These are phyloP conservation scores for Suillus subalutaceus DNA, from an alignment of 768 basidiomycete genomes.

Conservation along the genomic window DNA sequence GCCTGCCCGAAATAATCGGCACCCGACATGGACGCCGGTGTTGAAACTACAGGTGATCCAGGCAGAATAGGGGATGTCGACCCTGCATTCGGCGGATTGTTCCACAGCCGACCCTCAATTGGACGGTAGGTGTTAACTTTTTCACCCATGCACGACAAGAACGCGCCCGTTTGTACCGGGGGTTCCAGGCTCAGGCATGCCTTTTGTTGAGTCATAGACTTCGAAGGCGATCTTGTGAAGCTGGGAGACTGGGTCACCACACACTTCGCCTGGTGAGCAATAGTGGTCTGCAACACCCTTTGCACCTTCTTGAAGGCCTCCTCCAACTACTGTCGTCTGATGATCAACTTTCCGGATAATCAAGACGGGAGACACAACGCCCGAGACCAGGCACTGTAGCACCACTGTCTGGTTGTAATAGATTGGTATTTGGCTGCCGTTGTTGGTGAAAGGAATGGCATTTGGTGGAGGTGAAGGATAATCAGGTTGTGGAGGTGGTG, in stretches of 20 bases:
- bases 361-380: conserved; percentile 89
- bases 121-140: conserved; percentile 91
- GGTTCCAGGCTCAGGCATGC: conserved; percentile 73
- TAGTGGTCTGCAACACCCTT: conserved; percentile 85
- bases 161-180: conserved; percentile 80
- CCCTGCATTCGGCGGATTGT: conserved; percentile 44
- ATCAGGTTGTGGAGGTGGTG: conserved; percentile 82
- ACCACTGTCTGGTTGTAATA: conserved; percentile 98
- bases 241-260: conserved; percentile 94
- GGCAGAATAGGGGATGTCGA: conserved; percentile 64
- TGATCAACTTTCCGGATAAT: conserved; percentile 95
- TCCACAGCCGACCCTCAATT: conserved; percentile 83
- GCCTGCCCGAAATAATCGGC: conserved; percentile 67
- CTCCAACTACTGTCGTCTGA: conserved; percentile 87
- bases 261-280: conserved; percentile 82
- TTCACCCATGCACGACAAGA: conserved; percentile 90
- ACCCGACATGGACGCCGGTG: conserved; percentile 55
- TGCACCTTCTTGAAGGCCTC: conserved; percentile 85
- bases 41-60: conserved; percentile 69
- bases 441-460: conserved; percentile 83
- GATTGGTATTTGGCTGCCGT: conserved; percentile 84
- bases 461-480: conserved; percentile 93
- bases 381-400: conserved; percentile 91
- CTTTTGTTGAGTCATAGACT: conserved; percentile 75
- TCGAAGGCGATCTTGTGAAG: conserved; percentile 96